Evolutionary conservation across 345 rosid genomes (phyloP).

Genomic region (Rubroshorea leprosula): DNA sequence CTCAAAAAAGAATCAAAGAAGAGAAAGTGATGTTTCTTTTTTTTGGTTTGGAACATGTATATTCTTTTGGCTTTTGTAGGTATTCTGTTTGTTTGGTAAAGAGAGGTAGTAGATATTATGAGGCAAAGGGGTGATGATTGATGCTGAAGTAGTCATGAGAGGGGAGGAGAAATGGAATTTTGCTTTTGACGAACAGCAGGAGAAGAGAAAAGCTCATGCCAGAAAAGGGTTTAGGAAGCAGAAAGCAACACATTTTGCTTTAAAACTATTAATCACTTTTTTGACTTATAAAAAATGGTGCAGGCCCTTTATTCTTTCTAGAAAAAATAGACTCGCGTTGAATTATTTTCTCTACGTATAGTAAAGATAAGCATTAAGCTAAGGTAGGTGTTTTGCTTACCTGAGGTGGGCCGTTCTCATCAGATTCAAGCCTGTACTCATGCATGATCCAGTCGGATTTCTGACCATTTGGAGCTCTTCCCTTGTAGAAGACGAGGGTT

Average conservation of each 20-base stretch:
- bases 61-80: slow-evolving; percentile 13
- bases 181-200: slow-evolving; percentile 36
- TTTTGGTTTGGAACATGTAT: slow-evolving; percentile 1
- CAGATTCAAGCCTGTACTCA: slow-evolving; percentile 89
- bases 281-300: slow-evolving; percentile 26
- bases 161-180: slow-evolving; percentile 32
- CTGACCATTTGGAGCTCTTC: slow-evolving; percentile 98
- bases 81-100: slow-evolving; percentile 27
- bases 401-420: slow-evolving; percentile 96
- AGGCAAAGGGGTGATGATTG: neutral
- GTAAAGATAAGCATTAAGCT: neutral
- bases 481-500: slow-evolving; percentile 96
- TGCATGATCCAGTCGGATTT: slow-evolving; percentile 99
- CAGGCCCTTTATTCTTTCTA: too few relatives aligned
- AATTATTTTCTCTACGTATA: too few relatives aligned
- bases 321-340: too few relatives aligned
- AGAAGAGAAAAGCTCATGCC: slow-evolving; percentile 33
- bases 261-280: slow-evolving; percentile 6
- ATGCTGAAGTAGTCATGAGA: neutral
- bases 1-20: too few relatives aligned
- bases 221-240: slow-evolving; percentile 31
- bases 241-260: slow-evolving; percentile 16
- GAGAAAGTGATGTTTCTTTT: slow-evolving; percentile 1
- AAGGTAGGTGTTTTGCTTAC: slow-evolving; percentile 23
- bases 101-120: slow-evolving; percentile 19